These are phyloP conservation scores for Lycium ferocissimum DNA, from an alignment of 257 asterid genomes.

Conservation along the genomic window DNA sequence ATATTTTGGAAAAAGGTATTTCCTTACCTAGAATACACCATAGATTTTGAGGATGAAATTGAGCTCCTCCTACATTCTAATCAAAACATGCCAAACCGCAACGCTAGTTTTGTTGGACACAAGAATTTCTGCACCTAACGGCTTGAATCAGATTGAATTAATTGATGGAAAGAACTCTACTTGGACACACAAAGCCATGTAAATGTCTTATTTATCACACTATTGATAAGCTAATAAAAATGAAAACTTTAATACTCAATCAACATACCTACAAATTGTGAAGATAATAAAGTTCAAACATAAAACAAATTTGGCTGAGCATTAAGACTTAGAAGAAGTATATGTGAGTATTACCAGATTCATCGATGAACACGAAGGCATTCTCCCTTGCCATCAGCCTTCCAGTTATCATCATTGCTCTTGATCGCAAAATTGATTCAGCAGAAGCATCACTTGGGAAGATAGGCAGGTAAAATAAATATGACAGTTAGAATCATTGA, in stretches of 20 bases:
- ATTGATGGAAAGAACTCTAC: neutral
- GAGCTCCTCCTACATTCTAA: constrained; percentile 25
- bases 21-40: constrained; percentile 6
- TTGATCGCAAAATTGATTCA: constrained; percentile 80
- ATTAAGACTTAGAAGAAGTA: constrained; percentile 27
- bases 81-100: neutral
- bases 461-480: constrained; percentile 14
- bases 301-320: constrained; percentile 18
- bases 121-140: neutral
- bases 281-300: neutral
- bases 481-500: neutral
- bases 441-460: constrained; percentile 65
- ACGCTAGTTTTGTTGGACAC: neutral
- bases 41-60: neutral
- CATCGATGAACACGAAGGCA: constrained; percentile 69
- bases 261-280: neutral
- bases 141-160: constrained; percentile 13
- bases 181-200: neutral
- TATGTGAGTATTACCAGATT: constrained; percentile 58
- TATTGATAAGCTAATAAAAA: neutral
- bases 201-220: neutral
- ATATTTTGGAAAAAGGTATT: neutral
- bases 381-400: constrained; percentile 86
- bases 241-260: neutral
- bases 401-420: constrained; percentile 93